Base-by-base conservation (phyloP, 768 basidiomycete genomes). In the Amanita inopinata region DNA sequence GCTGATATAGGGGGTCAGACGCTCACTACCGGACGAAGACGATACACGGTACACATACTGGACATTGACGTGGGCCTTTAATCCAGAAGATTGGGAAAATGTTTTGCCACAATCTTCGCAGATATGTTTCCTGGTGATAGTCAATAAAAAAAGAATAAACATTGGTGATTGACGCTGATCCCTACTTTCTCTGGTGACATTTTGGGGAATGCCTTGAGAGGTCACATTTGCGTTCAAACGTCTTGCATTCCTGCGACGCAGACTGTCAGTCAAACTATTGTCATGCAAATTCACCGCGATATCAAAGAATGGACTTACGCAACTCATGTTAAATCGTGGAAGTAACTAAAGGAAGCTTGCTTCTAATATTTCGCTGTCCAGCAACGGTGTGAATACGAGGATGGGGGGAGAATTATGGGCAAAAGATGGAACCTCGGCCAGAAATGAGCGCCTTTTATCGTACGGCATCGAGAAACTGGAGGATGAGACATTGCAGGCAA, bases 11-110 rank as follows among this genome's bases (percentile, higher is more conserved):
- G 5, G 41, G 8, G 39, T 51, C 20, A 45, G 38, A 28, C 14
- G 19, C 17, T 5, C 23, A 19, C 7, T 15, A 37, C 20, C 12
- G 25, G 27, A 30, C 19, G 24, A 15, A 15, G n/a, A 23, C 3
- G 46, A 10, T 18, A 30, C 9, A 33, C 4, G 9, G 12, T 40
- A 47, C 40, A 57, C 80, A 46, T 58, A 86, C 84, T 86, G 84
- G 14, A 64, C 64, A 46, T 84, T 86, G 40, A 48, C 43, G 48
- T 86, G 84, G 1, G 75, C 80, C 48, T 73, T 76, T 40, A 85
- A 61, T 2, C 72, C 77, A 2, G 75, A 74, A 32, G 52, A 58
- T 56, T 85, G 83, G 6, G 72, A 57, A 53, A 86, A 86, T 1
- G 52, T 50, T 53, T 73, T 80, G 3, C 57, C 57, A 51, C 83